Percentiles rank a stretch among this genome's conserved stretches.
Evolutionary conservation across 2,329 filamentous ascomycete species (phyloP).

Genomic region (Aspergillus aculeatus): DNA sequence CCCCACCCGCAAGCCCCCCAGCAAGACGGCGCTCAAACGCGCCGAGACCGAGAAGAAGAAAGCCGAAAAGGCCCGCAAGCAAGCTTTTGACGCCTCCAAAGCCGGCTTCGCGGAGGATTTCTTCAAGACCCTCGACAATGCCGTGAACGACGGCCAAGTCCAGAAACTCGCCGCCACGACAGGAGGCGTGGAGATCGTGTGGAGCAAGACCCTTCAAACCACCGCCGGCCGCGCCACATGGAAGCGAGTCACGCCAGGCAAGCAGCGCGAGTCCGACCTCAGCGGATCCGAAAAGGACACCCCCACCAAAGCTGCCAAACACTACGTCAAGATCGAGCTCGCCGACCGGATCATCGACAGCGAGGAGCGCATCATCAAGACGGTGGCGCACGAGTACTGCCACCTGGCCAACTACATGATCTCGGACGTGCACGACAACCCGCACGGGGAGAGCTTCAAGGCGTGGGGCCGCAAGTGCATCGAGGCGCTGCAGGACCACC

Average conservation of each 20-base stretch:
- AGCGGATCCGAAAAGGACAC: neutral
- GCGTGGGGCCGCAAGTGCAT: constrained; percentile 55
- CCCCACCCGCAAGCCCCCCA: constrained; percentile 24
- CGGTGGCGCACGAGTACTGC: constrained; percentile 95
- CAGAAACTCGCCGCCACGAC: constrained; percentile 48
- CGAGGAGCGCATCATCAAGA: constrained; percentile 76
- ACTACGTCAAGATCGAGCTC: constrained; percentile 79
- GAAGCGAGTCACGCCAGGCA: constrained; percentile 54
- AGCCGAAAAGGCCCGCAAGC: constrained; percentile 40
- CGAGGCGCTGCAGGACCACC: constrained; percentile 36
- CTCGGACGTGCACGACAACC: constrained; percentile 68
- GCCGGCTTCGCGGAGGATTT: constrained; percentile 54
- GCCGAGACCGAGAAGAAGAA: constrained; percentile 38
- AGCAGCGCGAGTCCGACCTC: neutral
- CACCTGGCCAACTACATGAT: constrained; percentile 93
- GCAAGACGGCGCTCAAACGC: constrained; percentile 42
- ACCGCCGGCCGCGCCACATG: constrained; percentile 69
- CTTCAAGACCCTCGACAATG: constrained; percentile 55
- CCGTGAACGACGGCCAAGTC: constrained; percentile 52
- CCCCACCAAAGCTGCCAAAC: constrained; percentile 29
- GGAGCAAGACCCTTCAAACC: constrained; percentile 62
- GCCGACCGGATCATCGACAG: constrained; percentile 83
- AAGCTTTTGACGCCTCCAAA: constrained; percentile 56
- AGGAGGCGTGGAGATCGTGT: constrained; percentile 59
- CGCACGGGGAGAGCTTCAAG: constrained; percentile 84